Base-by-base conservation (phyloP, 176 grass and related monocot genomes). In the Saccharum spontaneum region DNA sequence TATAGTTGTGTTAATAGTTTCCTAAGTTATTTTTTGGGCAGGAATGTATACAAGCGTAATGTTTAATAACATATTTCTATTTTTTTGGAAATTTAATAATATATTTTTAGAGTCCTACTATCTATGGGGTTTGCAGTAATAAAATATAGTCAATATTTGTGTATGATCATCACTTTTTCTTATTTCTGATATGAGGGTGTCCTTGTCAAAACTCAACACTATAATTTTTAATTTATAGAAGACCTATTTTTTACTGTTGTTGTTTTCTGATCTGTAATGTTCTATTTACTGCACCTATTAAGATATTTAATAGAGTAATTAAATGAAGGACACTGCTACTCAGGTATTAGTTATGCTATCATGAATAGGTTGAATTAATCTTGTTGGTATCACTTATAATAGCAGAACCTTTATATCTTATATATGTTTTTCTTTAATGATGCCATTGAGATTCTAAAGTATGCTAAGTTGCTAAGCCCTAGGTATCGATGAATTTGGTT, bases 281-380 rank as follows among this genome's bases (percentile, higher is more conserved):
- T 71, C 10, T 66, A 79, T 34, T 48, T 80, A 50, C 44, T 59
- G 5, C 20, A 4, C 28, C 62, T 73, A 34, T 14, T 43, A 20
- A 55, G 30, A 82, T 71, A 73, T 11, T 78, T 38, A 33, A 68
- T 4, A 85, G 7, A 81, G 9, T 74, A 67, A 73, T 67, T 34
- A 44, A 62, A 60, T 59, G 69, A 69, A 79, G 71, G 60, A 18
- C 37, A 75, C 30, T 28, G 10, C 57, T 61, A 61, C n/a, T 24
- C 57, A 26, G 1, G 16, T 62, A 76, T 33, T 52, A 20, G 23
- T 31, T 61, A 54, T 71, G 54, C 43, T 86, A 44, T 54, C 71
- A 71, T 54, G 75, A 52, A 37, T 82, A 77, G 55, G 17, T 14
- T 40, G 34, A 90, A 13, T 33, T 82, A 86, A 57, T 77, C 41